phyloP scores from a whole-genome alignment of 1,284 basidiomycete genomes.

The Cryptococcus sp. region DNA sequence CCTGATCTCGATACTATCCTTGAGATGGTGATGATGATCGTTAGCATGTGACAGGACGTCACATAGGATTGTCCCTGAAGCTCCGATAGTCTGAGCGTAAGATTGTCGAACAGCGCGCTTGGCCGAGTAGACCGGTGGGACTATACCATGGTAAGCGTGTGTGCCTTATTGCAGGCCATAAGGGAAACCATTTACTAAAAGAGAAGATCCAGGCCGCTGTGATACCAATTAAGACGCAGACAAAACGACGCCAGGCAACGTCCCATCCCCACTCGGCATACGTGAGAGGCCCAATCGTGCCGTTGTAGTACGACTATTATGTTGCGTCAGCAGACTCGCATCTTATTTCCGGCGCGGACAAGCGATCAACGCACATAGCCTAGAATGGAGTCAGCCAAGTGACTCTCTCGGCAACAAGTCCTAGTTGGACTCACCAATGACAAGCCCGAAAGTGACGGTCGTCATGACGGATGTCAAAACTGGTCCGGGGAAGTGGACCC shows the following conservation, averaged over 20 bases:
- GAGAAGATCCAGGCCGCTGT: conserved; percentile 48
- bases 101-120: conserved; percentile 51
- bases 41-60: conserved; percentile 52
- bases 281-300: conserved; percentile 42
- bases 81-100: conserved; percentile 51
- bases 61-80: conserved; percentile 52
- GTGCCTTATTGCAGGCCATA: neutral
- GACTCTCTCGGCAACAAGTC: neutral
- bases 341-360: too few species aligned
- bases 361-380: conserved; percentile 26
- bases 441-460: conserved; percentile 68
- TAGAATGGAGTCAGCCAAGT: conserved; percentile 1
- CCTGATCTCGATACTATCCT: conserved; percentile 31
- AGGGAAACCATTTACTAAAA: conserved; percentile 24
- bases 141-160: conserved; percentile 15
- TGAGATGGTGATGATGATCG: conserved; percentile 35
- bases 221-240: conserved; percentile 49
- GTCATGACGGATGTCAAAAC: conserved; percentile 62
- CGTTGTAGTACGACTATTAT: conserved; percentile 44
- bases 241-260: conserved; percentile 56
- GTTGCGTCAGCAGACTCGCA: neutral
- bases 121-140: conserved; percentile 53
- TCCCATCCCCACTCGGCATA: conserved; percentile 53
- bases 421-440: conserved; percentile 57
- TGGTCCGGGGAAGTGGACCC: conserved; percentile 72